Percentiles rank a stretch among this genome's conserved stretches.
phyloP scores from a whole-genome alignment of 495 filamentous ascomycete species.

The Parathielavia appendiculata region DNA sequence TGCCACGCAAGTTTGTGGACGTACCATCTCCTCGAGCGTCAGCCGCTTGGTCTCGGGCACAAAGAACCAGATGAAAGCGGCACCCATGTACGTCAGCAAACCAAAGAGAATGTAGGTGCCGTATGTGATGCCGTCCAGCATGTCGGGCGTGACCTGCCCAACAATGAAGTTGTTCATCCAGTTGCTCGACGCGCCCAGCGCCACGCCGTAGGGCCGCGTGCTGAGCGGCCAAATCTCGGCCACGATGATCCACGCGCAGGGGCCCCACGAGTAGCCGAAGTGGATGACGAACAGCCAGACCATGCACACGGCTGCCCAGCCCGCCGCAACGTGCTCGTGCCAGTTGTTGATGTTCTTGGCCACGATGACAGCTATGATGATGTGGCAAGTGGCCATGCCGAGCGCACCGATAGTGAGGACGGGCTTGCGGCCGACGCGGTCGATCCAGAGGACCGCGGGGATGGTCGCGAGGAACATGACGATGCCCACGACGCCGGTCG shows the following conservation, averaged over 20 bases:
- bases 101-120: conserved; percentile 81
- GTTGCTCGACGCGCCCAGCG: conserved; percentile 58
- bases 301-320: conserved; percentile 74
- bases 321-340: conserved; percentile 55
- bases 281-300: conserved; percentile 80
- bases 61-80: conserved; percentile 68
- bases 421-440: conserved; percentile 54
- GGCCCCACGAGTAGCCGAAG: conserved; percentile 73
- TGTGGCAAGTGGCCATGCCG: conserved; percentile 57
- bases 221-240: conserved; percentile 74
- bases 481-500: conserved; percentile 76
- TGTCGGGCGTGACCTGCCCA: conserved; percentile 69
- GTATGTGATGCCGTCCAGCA: conserved; percentile 65
- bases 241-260: conserved; percentile 66
- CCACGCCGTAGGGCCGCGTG: conserved; percentile 67
- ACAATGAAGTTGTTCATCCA: conserved; percentile 57
- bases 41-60: conserved; percentile 71
- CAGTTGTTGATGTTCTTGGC: conserved; percentile 58
- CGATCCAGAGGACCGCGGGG: conserved; percentile 62
- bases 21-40: conserved; percentile 52
- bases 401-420: conserved; percentile 53
- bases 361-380: conserved; percentile 70
- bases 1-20: conserved; percentile 10
- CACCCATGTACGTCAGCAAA: conserved; percentile 60
- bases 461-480: conserved; percentile 67